Conservation (phyloP, 495 filamentous ascomycete genomes). For the Penicillium paradoxum region DNA sequence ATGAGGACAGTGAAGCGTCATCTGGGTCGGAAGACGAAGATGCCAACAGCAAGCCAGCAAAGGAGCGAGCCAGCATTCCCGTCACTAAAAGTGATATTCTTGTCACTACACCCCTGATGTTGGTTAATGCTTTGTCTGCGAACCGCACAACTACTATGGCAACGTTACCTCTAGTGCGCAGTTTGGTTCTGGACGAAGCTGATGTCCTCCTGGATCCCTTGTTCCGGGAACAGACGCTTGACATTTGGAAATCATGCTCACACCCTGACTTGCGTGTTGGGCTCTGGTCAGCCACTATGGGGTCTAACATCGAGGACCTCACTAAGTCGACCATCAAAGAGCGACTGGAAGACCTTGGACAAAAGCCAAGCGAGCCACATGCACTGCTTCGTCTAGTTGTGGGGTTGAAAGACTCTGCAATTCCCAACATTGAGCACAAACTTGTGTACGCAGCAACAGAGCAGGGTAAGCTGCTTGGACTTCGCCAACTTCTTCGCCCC, state of each 20-base stretch:
- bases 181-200: slow-evolving; percentile 85
- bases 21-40: slow-evolving; percentile 36
- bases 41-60: slow-evolving; percentile 33
- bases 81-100: slow-evolving; percentile 74
- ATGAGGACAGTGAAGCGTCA: slow-evolving; percentile 38
- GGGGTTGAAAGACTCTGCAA: slow-evolving; percentile 88
- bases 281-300: slow-evolving; percentile 96
- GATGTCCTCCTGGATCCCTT: slow-evolving; percentile 89
- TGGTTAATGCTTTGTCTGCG: slow-evolving; percentile 68
- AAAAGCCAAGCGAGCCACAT: slow-evolving; percentile 24
- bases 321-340: slow-evolving; percentile 56
- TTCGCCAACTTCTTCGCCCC: slow-evolving; percentile 88
- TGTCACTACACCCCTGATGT: slow-evolving; percentile 77
- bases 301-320: slow-evolving; percentile 81
- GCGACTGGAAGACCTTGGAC: slow-evolving; percentile 31
- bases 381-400: slow-evolving; percentile 79
- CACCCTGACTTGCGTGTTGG: slow-evolving; percentile 62
- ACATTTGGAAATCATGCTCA: slow-evolving; percentile 75
- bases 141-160: slow-evolving; percentile 38
- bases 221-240: slow-evolving; percentile 84
- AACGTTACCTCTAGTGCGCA: slow-evolving; percentile 57
- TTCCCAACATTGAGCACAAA: slow-evolving; percentile 84
- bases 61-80: slow-evolving; percentile 32
- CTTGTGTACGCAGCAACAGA: slow-evolving; percentile 90
- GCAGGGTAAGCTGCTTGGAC: slow-evolving; percentile 83